These are phyloP conservation scores for Carex myosuroides DNA, from an alignment of 176 grass and related monocot genomes.

Conservation along the genomic window DNA sequence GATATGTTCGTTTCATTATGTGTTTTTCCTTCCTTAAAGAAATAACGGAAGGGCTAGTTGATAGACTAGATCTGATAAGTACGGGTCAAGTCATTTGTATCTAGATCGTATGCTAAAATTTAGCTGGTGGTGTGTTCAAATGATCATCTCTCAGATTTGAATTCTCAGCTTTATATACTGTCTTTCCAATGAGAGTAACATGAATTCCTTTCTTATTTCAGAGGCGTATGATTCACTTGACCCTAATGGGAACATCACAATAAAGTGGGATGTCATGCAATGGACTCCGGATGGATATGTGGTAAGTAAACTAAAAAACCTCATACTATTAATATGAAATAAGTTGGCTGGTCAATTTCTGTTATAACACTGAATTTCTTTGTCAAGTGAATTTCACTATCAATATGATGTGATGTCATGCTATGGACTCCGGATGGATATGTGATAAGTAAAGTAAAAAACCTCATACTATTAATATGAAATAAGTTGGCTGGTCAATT, in stretches of 20 bases:
- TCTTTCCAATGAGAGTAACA: background rate
- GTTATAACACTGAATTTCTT: constrained; percentile 3
- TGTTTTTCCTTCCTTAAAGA: background rate
- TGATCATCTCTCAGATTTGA: background rate
- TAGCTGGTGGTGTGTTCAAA: background rate
- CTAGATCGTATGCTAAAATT: background rate
- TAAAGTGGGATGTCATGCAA: constrained; percentile 84
- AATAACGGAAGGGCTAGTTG: background rate
- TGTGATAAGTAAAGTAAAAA: constrained; percentile 55
- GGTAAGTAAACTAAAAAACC: constrained; percentile 46
- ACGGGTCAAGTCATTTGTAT: background rate
- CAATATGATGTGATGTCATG: constrained; percentile 53
- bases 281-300: constrained; percentile 94
- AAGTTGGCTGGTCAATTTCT: constrained; percentile 12
- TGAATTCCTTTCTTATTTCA: constrained; percentile 25
- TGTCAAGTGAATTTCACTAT: constrained; percentile 11
- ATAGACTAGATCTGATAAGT: constrained; percentile 5
- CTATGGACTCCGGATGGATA: constrained; percentile 88
- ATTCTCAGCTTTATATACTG: constrained; percentile 19
- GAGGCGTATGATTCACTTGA: constrained; percentile 84
- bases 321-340: background rate
- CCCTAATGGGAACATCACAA: constrained; percentile 79
- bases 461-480: background rate
- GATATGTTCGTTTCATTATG: background rate
- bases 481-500: constrained; percentile 15